Percentiles rank a stretch among this genome's conserved stretches.
phyloP scores from a whole-genome alignment of 169 alveolate species.

The Babesia sp. region DNA sequence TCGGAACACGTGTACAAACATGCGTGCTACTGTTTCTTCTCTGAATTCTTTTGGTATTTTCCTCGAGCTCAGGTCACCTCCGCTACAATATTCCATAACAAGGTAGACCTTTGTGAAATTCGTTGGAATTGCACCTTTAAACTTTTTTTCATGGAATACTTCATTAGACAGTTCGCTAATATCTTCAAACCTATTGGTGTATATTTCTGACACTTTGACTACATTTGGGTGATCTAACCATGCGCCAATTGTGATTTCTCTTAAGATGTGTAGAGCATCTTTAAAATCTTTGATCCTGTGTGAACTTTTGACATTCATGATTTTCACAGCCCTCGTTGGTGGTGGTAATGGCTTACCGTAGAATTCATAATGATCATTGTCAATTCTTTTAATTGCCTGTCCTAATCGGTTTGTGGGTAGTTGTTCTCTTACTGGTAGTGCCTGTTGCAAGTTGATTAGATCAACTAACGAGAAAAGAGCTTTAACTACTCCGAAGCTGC shows the following conservation, averaged over 20 bases:
- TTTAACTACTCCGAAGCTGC: constrained; percentile 67
- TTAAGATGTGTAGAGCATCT: constrained; percentile 47
- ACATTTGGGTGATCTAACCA: constrained; percentile 94
- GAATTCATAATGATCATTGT: constrained; percentile 47
- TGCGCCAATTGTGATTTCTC: constrained; percentile 62
- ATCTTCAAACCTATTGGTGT: constrained; percentile 52
- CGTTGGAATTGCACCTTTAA: constrained; percentile 17
- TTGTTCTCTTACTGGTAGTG: constrained; percentile 45
- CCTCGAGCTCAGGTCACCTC: constrained; percentile 86
- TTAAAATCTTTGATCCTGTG: constrained; percentile 17
- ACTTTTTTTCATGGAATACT: constrained; percentile 13
- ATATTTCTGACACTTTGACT: constrained; percentile 89
- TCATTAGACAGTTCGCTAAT: constrained; percentile 48
- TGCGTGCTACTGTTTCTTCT: constrained; percentile 69
- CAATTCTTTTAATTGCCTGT: constrained; percentile 30
- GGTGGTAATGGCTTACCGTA: constrained; percentile 44
- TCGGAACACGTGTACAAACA: constrained; percentile 78
- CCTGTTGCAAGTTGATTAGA: constrained; percentile 45
- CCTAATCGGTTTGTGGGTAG: constrained; percentile 50
- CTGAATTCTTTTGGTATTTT: constrained; percentile 33
- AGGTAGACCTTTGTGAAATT: constrained; percentile 79
- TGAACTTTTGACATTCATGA: constrained; percentile 43
- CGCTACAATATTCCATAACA: constrained; percentile 89
- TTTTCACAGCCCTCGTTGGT: constrained; percentile 66
- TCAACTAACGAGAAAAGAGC: constrained; percentile 60